These are phyloP conservation scores for Chenopodium berlandieri DNA, from an alignment of 148 eudicot genomes.

Conservation along the genomic window DNA sequence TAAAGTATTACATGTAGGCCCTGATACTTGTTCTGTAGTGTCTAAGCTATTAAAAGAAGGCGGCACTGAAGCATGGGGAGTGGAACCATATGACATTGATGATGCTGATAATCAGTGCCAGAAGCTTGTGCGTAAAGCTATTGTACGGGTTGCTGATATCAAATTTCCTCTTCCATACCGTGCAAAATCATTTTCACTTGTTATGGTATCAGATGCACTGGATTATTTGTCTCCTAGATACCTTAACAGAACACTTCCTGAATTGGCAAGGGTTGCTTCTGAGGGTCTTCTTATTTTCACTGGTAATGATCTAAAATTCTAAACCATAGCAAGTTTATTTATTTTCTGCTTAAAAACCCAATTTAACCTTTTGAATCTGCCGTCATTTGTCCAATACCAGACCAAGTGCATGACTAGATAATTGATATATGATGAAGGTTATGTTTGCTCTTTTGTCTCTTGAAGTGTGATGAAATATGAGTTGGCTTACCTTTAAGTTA, in stretches of 20 bases:
- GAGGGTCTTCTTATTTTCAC: slow-evolving; percentile 44
- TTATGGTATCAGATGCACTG: slow-evolving; percentile 39
- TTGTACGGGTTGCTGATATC: slow-evolving; percentile 37
- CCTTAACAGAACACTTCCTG: slow-evolving; percentile 51
- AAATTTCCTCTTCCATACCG: slow-evolving; percentile 44
- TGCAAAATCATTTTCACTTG: slow-evolving; percentile 37
- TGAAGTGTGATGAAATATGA: background rate
- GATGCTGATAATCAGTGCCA: slow-evolving; percentile 40
- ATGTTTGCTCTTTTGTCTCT: background rate
- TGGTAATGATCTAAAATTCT: slow-evolving; percentile 15
- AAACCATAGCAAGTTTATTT: background rate
- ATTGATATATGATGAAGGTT: background rate
- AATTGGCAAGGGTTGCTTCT: slow-evolving; percentile 41
- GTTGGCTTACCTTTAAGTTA: background rate
- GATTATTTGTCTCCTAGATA: slow-evolving; percentile 42
- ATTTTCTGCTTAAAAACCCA: background rate
- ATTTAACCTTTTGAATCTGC: background rate
- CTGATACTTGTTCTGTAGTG: slow-evolving; percentile 45
- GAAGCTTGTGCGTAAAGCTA: slow-evolving; percentile 31
- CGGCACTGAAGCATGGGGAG: slow-evolving; percentile 41
- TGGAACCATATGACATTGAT: slow-evolving; percentile 46
- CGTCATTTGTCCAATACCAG: background rate
- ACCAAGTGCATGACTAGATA: background rate
- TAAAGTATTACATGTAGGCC: slow-evolving; percentile 47
- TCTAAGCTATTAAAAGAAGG: slow-evolving; percentile 35